Evolutionary conservation across 805 yeast species (phyloP).

Genomic region (Wickerhamomyces mucosus): DNA sequence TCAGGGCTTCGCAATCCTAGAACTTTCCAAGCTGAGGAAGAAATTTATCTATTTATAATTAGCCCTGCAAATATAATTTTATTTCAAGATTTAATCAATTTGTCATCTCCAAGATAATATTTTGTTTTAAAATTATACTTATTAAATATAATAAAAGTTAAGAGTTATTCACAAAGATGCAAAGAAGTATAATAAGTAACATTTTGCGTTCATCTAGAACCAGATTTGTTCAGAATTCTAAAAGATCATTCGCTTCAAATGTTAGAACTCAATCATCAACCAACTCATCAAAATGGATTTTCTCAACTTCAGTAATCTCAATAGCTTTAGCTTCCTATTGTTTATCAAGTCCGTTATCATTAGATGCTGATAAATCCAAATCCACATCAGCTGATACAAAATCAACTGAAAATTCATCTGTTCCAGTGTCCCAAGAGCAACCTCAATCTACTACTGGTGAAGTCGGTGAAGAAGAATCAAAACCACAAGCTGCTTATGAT

Average conservation of each 20-base stretch:
- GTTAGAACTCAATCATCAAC: slow-evolving; percentile 2
- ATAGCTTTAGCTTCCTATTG: slow-evolving; percentile 12
- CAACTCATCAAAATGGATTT: slow-evolving; percentile 7
- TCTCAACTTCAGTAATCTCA: slow-evolving; percentile 11
- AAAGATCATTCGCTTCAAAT: slow-evolving; percentile 9
- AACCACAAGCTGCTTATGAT: slow-evolving; percentile 66
- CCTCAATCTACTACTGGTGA: slow-evolving; percentile 1
- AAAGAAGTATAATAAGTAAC: slow-evolving; percentile 6
- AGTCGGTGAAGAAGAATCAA: slow-evolving; percentile 16
- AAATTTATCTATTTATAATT: too few relatives aligned
- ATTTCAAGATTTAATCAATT: too few relatives aligned
- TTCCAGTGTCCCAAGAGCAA: slow-evolving; percentile 2
- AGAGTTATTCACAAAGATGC: slow-evolving; percentile 3
- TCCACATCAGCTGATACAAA: slow-evolving; percentile 2
- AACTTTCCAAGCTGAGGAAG: too few relatives aligned
- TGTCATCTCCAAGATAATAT: too few relatives aligned
- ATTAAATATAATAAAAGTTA: too few relatives aligned
- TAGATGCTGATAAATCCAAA: slow-evolving; percentile 9
- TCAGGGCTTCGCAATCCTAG: too few relatives aligned
- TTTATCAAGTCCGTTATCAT: slow-evolving; percentile 10
- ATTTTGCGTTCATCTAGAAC: slow-evolving; percentile 3
- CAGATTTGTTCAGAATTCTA: slow-evolving; percentile 1
- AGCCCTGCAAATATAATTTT: too few relatives aligned
- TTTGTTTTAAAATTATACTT: too few relatives aligned
- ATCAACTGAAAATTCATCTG: slow-evolving; percentile 1